Evolutionary conservation across 1,284 basidiomycete genomes (phyloP), one percentile per base, ranked within the genome.

Genomic region (Cystobasidium slooffiae): DNA sequence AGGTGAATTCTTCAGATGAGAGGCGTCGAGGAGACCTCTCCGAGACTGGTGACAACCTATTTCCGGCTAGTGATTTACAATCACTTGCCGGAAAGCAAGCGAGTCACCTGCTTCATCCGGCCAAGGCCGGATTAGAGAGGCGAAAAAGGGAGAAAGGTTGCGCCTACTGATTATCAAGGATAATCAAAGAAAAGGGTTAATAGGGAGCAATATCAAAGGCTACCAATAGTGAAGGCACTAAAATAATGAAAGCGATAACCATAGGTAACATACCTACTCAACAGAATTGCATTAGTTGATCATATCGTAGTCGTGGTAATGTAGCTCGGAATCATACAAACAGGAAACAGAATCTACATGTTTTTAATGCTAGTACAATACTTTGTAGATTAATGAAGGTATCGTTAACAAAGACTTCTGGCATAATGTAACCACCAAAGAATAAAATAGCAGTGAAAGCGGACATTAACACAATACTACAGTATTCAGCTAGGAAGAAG

Each of bases 291-390:
- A 53, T 53, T 73, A 79, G 83, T 82, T 56, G 67, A 76, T 83
- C 82, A 72, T 81, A 83, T 68, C 82, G 81, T 72, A 83, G 64
- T 75, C 82, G 80, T 72, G 82, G 82, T 53, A 83, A 77, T 74
- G 82, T 83, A 68, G 81, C 82, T 56, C 81, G 81, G 74, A 82
- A 80, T 79, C 82, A 83, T 74, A 83, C 82, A 77, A 82, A 83
- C 69, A 82, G 73, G 76, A 82, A 83, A 78, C 79, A 80, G 78
- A 82, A 79, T 61, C 80, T 39, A 76, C 81, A 81, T 72, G 81
- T 80, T 80, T 83, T 83, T 61, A 83, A 58, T 69, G 77, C 81
- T 78, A 83, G 76, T 53, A 53, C 51, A 53, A 53, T 53, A 53
- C 51, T 53, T 53, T 53, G 80, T 58, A 83, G 55, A 75, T 82